Evolutionary conservation across 2,329 filamentous ascomycete genomes (phyloP).

Genomic region (Ciborinia camelliae): DNA sequence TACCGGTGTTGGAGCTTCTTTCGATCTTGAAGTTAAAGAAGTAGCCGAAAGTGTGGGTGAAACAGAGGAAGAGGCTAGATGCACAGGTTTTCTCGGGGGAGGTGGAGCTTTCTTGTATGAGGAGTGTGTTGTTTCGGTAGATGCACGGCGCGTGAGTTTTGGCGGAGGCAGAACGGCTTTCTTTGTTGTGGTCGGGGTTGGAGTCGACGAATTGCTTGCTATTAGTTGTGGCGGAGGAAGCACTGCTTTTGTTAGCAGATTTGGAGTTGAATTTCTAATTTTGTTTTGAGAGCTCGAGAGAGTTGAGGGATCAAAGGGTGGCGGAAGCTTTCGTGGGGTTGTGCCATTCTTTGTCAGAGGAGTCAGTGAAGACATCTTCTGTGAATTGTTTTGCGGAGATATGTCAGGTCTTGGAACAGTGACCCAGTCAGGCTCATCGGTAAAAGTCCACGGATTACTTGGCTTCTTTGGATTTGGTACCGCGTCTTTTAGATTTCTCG

Average conservation of each 20-base stretch:
- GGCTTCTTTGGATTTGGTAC: slow-evolving; percentile 69
- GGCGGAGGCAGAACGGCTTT: slow-evolving; percentile 22
- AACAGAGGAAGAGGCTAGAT: slow-evolving; percentile 30
- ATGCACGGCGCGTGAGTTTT: slow-evolving; percentile 28
- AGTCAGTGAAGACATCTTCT: slow-evolving; percentile 19
- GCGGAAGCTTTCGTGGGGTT: slow-evolving; percentile 32
- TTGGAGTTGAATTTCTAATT: slow-evolving; percentile 18
- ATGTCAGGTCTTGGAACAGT: slow-evolving; percentile 48
- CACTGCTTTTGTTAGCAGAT: slow-evolving; percentile 14
- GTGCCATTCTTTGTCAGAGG: slow-evolving; percentile 25
- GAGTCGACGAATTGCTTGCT: slow-evolving; percentile 16
- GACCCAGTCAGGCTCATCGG: slow-evolving; percentile 82
- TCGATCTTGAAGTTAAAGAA: slow-evolving; percentile 23
- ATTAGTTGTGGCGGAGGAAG: slow-evolving; percentile 23
- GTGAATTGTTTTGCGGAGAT: slow-evolving; percentile 17
- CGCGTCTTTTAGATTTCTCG: slow-evolving; percentile 58
- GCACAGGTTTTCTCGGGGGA: slow-evolving; percentile 35
- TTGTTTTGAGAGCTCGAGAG: slow-evolving; percentile 12
- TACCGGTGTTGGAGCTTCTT: slow-evolving; percentile 14
- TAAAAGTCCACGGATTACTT: slow-evolving; percentile 76
- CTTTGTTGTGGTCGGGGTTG: slow-evolving; percentile 12
- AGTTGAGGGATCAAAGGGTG: slow-evolving; percentile 29
- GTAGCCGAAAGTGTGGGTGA: slow-evolving; percentile 24
- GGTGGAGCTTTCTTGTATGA: slow-evolving; percentile 35
- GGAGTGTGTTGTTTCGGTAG: slow-evolving; percentile 32